These are phyloP conservation scores for Corylus americana DNA, from an alignment of 306 rosid genomes.

Conservation along the genomic window DNA sequence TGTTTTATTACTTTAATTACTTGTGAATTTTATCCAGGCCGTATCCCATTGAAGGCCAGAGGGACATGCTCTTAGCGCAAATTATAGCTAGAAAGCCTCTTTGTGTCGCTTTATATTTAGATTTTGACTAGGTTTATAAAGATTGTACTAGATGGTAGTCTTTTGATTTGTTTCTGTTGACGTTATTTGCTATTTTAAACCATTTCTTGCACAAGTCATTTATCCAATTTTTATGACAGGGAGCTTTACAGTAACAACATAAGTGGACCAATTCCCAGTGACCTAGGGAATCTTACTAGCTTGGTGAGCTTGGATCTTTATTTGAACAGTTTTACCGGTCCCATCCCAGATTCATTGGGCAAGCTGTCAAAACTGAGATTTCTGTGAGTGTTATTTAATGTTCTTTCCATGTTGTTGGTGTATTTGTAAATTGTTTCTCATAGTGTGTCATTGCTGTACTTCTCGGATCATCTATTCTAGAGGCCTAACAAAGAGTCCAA, in stretches of 20 bases:
- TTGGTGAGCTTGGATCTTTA: conserved; percentile 99
- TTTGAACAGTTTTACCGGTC: conserved; percentile 79
- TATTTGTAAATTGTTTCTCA: conserved; percentile 6
- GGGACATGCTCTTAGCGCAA: conserved; percentile 10
- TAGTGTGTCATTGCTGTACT: neutral
- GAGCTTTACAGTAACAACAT: conserved; percentile 98
- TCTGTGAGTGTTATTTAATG: conserved; percentile 67
- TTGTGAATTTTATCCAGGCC: neutral
- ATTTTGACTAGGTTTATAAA: neutral
- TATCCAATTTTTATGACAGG: conserved; percentile 39
- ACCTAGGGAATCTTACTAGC: conserved; percentile 96
- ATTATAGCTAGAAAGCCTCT: neutral
- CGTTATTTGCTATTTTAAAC: neutral
- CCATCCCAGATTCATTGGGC: conserved; percentile 92
- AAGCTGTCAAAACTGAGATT: conserved; percentile 90
- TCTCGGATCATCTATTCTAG: neutral
- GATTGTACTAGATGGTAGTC: neutral
- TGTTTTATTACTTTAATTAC: neutral
- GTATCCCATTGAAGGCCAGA: neutral
- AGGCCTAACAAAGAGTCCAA: neutral
- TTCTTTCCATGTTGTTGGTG: conserved; percentile 1
- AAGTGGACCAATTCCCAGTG: conserved; percentile 88
- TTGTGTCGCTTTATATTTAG: neutral
- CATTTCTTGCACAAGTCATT: neutral
- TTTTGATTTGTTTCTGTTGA: conserved; percentile 5